Evolutionary conservation across 129 eudicot species (phyloP).

Genomic region (Apium graveolens): DNA sequence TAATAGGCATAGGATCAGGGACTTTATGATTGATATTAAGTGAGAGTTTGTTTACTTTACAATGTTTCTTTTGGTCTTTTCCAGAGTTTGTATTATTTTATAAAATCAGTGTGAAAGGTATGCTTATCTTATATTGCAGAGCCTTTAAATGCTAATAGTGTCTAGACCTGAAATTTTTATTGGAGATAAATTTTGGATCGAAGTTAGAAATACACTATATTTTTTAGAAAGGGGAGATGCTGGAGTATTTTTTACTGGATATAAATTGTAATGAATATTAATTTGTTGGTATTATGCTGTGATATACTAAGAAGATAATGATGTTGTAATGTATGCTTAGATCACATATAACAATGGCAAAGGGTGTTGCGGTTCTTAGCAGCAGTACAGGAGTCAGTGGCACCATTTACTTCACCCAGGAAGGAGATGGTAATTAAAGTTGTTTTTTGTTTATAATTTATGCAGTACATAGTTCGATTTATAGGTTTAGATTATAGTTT

Average conservation of each 20-base stretch:
- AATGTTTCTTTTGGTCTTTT: no score
- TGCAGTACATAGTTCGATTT: neutral
- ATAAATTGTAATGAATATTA: neutral
- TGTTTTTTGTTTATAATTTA: neutral
- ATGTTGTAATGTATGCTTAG: conserved; percentile 26
- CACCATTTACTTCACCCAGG: conserved; percentile 67
- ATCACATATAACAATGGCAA: conserved; percentile 84
- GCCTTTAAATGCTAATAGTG: neutral
- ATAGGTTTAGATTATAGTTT: neutral
- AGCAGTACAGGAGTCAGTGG: conserved; percentile 93
- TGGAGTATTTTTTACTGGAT: neutral
- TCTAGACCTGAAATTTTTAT: neutral
- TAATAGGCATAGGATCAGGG: neutral
- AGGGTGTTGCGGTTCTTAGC: conserved; percentile 85
- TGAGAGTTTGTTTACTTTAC: no score
- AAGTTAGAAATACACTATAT: no score
- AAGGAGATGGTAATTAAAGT: conserved; percentile 57
- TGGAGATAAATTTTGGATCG: neutral
- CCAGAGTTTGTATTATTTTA: no score
- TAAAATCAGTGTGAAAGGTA: neutral
- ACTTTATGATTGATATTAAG: no score
- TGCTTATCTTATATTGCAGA: neutral
- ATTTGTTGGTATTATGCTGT: neutral
- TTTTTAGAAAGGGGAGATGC: neutral
- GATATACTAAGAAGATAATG: neutral